phyloP scores from a whole-genome alignment of 2,329 filamentous ascomycete genomes.

The Aspergillus thermomutatus region DNA sequence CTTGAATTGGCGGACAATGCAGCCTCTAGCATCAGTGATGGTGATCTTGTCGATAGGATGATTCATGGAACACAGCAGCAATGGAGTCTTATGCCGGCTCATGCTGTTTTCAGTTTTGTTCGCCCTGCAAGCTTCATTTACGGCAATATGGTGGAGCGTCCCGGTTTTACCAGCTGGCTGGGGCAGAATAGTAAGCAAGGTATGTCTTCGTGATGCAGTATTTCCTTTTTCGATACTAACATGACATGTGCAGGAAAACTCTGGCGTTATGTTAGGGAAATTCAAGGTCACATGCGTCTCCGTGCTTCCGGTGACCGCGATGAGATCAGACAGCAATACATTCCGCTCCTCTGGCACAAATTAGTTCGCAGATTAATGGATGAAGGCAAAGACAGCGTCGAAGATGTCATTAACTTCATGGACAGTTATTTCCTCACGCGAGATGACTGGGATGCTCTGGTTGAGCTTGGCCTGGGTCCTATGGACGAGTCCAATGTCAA shows the following conservation, averaged over 20 bases:
- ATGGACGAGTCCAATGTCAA: conserved; percentile 73
- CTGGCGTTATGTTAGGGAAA: conserved; percentile 79
- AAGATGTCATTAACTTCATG: conserved; percentile 88
- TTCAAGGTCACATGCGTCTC: conserved; percentile 95
- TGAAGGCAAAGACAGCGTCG: conserved; percentile 78
- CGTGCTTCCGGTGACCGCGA: conserved; percentile 85
- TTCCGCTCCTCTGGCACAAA: conserved; percentile 82
- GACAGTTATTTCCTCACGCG: conserved; percentile 93
- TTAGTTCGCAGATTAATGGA: conserved; percentile 69
- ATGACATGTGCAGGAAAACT: conserved; percentile 52
- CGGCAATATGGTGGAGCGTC: conserved; percentile 68
- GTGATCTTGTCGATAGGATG: conserved; percentile 94
- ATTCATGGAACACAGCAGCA: conserved; percentile 98
- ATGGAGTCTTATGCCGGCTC: conserved; percentile 96
- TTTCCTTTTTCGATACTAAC: conserved; percentile 2
- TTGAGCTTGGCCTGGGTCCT: conserved; percentile 83
- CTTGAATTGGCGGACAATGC: conserved; percentile 84
- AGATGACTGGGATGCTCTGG: conserved; percentile 89
- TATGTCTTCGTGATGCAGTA: conserved; percentile 40
- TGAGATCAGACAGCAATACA: conserved; percentile 90
- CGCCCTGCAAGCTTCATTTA: conserved; percentile 82
- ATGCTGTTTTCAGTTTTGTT: conserved; percentile 93
- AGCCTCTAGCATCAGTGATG: conserved; percentile 94
- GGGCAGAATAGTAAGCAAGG: conserved; percentile 89
- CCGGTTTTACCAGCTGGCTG: conserved; percentile 85